phyloP scores from a whole-genome alignment of 2,329 filamentous ascomycete genomes.

The Penicillium sclerotiorum region DNA sequence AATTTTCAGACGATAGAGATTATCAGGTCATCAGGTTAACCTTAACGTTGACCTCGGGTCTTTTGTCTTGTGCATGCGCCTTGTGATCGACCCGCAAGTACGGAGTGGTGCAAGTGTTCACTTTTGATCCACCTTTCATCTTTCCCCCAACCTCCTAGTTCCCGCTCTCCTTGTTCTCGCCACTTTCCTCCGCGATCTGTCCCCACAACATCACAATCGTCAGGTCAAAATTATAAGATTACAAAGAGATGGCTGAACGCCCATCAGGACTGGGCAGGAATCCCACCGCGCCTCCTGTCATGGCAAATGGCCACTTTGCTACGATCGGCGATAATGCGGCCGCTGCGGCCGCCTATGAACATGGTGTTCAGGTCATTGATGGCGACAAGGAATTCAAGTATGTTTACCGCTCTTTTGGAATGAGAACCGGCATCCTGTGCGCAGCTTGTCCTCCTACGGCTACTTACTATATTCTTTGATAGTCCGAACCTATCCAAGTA shows the following conservation, averaged over 20 bases:
- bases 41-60: constrained; percentile 4
- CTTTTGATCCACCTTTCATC: constrained; percentile 13
- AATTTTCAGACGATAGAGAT: too few species aligned
- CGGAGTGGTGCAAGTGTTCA: constrained; percentile 1
- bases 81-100: constrained; percentile 7
- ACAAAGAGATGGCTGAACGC: constrained; percentile 29
- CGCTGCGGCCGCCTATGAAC: constrained; percentile 64
- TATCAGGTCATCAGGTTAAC: too few species aligned
- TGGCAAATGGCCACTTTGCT: constrained; percentile 52
- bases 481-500: constrained; percentile 81
- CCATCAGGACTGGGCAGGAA: constrained; percentile 30
- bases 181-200: constrained; percentile 17
- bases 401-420: constrained; percentile 38
- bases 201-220: constrained; percentile 17
- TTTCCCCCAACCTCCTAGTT: constrained; percentile 17
- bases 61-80: constrained; percentile 17
- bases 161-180: constrained; percentile 17
- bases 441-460: background rate
- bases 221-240: constrained; percentile 6
- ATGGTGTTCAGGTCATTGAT: constrained; percentile 96
- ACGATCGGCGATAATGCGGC: constrained; percentile 40
- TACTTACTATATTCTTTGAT: constrained; percentile 15
- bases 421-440: too few species aligned
- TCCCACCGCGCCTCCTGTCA: constrained; percentile 38
- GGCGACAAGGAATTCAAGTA: constrained; percentile 98